phyloP scores from a whole-genome alignment of 768 basidiomycete species.

The Tylopilus plumbeoviolaceoides region DNA sequence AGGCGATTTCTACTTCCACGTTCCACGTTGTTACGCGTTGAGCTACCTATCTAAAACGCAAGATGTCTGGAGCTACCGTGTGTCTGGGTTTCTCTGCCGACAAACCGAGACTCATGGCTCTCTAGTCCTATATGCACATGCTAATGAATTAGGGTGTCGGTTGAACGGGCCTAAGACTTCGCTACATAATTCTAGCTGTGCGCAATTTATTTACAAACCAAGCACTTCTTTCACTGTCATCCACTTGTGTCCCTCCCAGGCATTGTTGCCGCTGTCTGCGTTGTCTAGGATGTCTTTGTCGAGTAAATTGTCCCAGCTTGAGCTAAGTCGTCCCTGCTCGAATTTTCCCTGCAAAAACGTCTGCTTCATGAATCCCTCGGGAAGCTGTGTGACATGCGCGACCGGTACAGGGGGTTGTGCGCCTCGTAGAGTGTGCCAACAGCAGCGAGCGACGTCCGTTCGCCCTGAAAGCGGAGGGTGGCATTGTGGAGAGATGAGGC shows the following conservation, averaged over 20 bases:
- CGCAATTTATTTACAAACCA: constrained; percentile 14
- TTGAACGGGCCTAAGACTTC: no score
- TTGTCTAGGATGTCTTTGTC: constrained; percentile 29
- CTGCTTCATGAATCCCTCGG: constrained; percentile 29
- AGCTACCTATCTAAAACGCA: constrained; percentile 12
- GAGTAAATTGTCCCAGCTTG: constrained; percentile 32
- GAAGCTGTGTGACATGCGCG: constrained; percentile 23
- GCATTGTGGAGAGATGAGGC: constrained; percentile 23
- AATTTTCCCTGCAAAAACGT: constrained; percentile 29
- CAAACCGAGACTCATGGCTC: neutral
- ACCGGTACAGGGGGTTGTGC: constrained; percentile 16
- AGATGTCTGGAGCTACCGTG: constrained; percentile 13
- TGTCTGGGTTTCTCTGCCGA: no score
- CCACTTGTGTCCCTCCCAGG: constrained; percentile 28
- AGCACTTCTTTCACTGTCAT: constrained; percentile 26
- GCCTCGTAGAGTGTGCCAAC: constrained; percentile 29
- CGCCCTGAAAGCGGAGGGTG: constrained; percentile 36
- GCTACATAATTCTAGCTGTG: no score
- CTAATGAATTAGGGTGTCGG: no score
- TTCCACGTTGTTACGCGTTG: constrained; percentile 5
- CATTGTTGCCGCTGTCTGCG: constrained; percentile 29
- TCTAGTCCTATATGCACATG: neutral
- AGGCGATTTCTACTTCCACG: neutral
- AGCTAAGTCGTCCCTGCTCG: constrained; percentile 29
- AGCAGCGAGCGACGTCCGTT: constrained; percentile 24